Conservation (phyloP, 2,329 filamentous ascomycete genomes). For the Penicillium hordei region DNA sequence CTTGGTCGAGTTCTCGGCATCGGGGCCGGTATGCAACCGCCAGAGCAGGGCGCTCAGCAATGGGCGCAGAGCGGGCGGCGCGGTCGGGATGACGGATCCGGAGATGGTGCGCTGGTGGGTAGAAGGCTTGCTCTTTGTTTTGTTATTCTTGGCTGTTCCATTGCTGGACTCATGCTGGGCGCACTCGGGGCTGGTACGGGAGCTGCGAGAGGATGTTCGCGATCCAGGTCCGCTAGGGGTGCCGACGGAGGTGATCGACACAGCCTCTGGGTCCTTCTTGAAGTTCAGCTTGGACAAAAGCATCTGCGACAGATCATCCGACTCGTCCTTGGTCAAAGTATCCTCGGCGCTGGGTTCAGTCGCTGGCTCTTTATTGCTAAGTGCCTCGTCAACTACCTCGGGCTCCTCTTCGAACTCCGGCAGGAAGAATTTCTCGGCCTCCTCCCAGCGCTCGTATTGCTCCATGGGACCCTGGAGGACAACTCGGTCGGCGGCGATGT, state of each 20-base stretch:
- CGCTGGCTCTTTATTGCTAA: slow-evolving; percentile 18
- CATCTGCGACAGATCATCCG: slow-evolving; percentile 48
- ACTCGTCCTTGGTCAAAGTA: slow-evolving; percentile 14
- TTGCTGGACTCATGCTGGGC: slow-evolving; percentile 30
- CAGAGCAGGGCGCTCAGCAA: slow-evolving; percentile 48
- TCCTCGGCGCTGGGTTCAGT: slow-evolving; percentile 21
- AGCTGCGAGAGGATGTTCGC: slow-evolving; percentile 46
- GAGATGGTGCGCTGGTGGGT: slow-evolving; percentile 36
- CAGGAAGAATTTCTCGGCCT: slow-evolving; percentile 48
- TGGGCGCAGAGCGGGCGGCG: slow-evolving; percentile 42
- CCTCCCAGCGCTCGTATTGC: slow-evolving; percentile 48
- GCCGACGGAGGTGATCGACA: slow-evolving; percentile 43
- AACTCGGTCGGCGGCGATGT: slow-evolving; percentile 44
- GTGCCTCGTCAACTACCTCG: slow-evolving; percentile 25
- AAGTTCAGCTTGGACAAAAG: slow-evolving; percentile 50
- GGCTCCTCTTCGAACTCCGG: slow-evolving; percentile 46
- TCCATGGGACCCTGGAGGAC: slow-evolving; percentile 52
- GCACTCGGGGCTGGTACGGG: slow-evolving; percentile 48
- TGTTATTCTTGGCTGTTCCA: slow-evolving; percentile 22
- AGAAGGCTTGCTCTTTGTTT: slow-evolving; percentile 19
- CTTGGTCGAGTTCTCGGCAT: slow-evolving; percentile 35
- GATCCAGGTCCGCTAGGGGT: slow-evolving; percentile 46
- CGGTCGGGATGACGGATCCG: slow-evolving; percentile 38
- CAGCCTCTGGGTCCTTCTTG: slow-evolving; percentile 42
- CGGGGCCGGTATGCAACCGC: slow-evolving; percentile 42